Evolutionary conservation across 1,284 basidiomycete genomes (phyloP), one percentile per base, ranked within the genome.

Genomic region (Exobasidium cylindrosporum): DNA sequence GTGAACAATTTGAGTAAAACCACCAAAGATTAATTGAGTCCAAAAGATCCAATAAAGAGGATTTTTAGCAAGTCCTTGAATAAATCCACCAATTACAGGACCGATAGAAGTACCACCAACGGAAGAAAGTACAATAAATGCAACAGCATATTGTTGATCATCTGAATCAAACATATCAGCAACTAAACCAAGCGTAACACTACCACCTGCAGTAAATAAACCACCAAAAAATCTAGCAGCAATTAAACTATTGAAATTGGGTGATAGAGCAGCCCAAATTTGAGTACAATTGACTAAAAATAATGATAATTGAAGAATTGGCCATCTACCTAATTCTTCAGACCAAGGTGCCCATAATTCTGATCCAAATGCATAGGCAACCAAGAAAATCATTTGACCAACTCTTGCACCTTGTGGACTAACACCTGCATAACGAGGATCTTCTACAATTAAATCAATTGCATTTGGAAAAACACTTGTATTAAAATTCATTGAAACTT

Each of bases 111-210:
- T 73, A 58, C 76, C 74, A 17, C 68, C 74, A 0, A 80, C 78
- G 17, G 73, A 76, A 1, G 76, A 77, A 13, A 80, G 66, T 6
- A 81, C 80, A 52, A 81, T 67, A 47, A 69, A 80, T 7, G 67
- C 74, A 53, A 81, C 67, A 24, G 79, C 74, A 29, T 70, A 79
- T 40, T 78, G 74, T 57, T 81, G 80, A 54, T 73, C 72, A 40
- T 81, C 76, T 14, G 75, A 59, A 31, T 77, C 74, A 60, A 64
- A 81, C 44, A 81, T 45, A 50, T 81, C 80, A 10, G 80, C 79
- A 17, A 78, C 80, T 74, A 82, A 81, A 31, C 81, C 82, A 1
- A 82, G 69, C 1, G 82, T 83, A 44, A 83, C 82, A 28, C 79
- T 81, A 7, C 82, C 82, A 23, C 82, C 76, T 4, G 80, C 80